Base-by-base conservation (phyloP, 805 yeast species). In the Danielia reshetovae region DNA sequence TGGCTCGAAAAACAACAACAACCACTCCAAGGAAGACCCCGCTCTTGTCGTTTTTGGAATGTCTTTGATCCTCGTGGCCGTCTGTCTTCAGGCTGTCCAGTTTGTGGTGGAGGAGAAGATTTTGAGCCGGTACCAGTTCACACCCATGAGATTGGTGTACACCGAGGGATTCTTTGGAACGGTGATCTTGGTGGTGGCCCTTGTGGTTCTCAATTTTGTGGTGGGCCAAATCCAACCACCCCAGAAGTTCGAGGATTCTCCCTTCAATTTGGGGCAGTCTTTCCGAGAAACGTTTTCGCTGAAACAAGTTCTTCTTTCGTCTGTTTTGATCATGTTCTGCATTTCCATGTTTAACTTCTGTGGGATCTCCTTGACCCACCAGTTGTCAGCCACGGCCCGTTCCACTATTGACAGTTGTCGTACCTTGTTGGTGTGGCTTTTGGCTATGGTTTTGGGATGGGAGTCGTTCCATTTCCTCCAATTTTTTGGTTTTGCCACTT, bases 321-420 rank as follows among this genome's bases (percentile, higher is more conserved):
- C 88, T 2, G 14, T 81, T 2, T 60, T 73, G 28, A 82, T 83
- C 42, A 82, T 85, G 90, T 32, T 79, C 2, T 80, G 84, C 7
- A 84, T 85, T 41, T 76, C 87, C 2, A 48, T 71, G 4, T 85
- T 85, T 70, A 85, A 85, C 57, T 79, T 70, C 55, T 78, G 79
- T 48, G 94, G 94, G 2, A 71, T 83, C 25, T 70, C 85, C 7
- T 61, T 85, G 24, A 85, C 94, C 2, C 68, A 74, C 32, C 59
- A 61, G 29, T 52, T 84, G 30, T 78, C 83, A 34, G 93, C 94
- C 22, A 84, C 94, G 1, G 71, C 89, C 2, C 68, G 93, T 51
- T 78, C 87, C 15, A 85, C 93, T 2, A 74, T 85, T 32, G 94
- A 85, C 51, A 79, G 88, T 0, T 79, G 84, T 39, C 69, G 94